Conservation (phyloP, 2,329 filamentous ascomycete genomes). For the Alternaria panax region DNA sequence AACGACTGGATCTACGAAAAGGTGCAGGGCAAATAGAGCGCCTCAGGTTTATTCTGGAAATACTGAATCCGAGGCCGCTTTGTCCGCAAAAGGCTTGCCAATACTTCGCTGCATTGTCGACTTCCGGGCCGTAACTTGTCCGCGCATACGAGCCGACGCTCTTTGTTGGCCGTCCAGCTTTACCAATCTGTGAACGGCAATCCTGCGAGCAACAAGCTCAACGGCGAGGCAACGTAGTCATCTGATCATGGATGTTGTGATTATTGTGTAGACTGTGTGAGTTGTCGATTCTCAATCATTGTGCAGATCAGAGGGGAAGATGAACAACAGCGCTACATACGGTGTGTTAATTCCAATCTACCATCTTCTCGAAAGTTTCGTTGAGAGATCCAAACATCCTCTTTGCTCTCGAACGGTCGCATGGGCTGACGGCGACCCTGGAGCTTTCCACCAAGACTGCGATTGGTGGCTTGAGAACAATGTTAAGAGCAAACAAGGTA, state of each 20-base stretch:
- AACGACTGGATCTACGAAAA: conserved; percentile 98
- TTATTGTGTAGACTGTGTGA: neutral
- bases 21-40: conserved; percentile 59
- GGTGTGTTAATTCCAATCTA: neutral
- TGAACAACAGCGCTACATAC: neutral
- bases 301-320: neutral
- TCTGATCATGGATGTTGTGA: neutral
- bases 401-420: neutral
- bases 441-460: neutral
- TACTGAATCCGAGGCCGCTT: neutral
- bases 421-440: neutral
- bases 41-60: neutral
- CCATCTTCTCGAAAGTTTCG: neutral
- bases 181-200: neutral
- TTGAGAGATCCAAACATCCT: neutral
- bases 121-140: conserved; percentile 7
- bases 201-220: neutral
- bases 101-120: conserved; percentile 12
- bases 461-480: conserved; percentile 41
- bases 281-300: neutral
- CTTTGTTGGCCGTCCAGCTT: conserved; percentile 8
- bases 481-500: conserved; percentile 42
- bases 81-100: neutral
- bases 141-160: conserved; percentile 2
- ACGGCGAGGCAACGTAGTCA: neutral